Evolutionary conservation across 805 yeast species (phyloP), one percentile per base, ranked within the genome.

Genomic region (Starmera caribaea): DNA sequence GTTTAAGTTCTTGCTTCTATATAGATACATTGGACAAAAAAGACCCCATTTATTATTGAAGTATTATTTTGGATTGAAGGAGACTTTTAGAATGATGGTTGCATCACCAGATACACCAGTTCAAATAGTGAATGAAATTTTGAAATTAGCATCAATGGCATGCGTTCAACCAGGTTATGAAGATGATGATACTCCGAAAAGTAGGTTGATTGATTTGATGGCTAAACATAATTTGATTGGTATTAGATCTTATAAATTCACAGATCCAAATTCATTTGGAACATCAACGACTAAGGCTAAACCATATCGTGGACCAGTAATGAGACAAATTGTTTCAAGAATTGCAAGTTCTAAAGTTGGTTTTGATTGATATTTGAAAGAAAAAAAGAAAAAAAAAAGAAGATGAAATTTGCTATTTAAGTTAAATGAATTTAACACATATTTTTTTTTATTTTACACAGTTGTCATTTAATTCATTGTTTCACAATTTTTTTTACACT

Each of bases 11-110:
- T 49, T 63, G 8, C 46, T 57, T 7, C 39, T 63, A 6, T 37
- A 63, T 45, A 53, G 54, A 40, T 51, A 55, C 34, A 43, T 65
- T 28, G 50, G 61, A 8, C 47, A 50, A n/a, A 50, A 46, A 28
- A 59, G 55, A 30, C 66, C 67, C n/a, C 32, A 37, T 10, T 41
- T 60, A 30, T 49, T 63, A 28, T 55, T 65, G 47, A 57, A 50
- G 29, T 45, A 60, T 27, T 65, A 62, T 38, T 47, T 47, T 14
- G 49, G 54, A 16, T 49, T 65, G 15, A 55, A 57, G 34, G 38
- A 42, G 8, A 59, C 56, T 8, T 33, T 63, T n/a, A 61, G 67
- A 44, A 51, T 46, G 32, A 24, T 47, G 16, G 36, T 50, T 6
- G 32, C 38, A 8, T 35, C 43, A 5, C 30, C 37, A 15, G 30